Conservation (phyloP, 192 early-diverging fungal species). For the Phlyctochytrium arcticum region DNA sequence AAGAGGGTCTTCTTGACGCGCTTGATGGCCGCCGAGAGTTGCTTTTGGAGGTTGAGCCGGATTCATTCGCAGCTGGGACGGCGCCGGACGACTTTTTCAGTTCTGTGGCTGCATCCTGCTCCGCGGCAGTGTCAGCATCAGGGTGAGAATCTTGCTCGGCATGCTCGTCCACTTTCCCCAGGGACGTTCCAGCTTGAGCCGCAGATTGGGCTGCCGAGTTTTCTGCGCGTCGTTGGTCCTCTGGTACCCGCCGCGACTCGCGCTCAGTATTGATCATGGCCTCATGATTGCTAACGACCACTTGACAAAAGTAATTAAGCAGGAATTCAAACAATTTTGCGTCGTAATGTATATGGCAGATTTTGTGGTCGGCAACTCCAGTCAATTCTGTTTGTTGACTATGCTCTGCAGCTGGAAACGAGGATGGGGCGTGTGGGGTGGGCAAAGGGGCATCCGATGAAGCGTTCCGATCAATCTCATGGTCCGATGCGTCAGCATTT, state of each 20-base stretch:
- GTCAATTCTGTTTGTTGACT: neutral
- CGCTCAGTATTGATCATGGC: neutral
- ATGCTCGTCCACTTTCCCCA: neutral
- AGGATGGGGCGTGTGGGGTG: neutral
- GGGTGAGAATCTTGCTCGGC: neutral
- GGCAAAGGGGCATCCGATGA: neutral
- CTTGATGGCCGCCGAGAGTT: neutral
- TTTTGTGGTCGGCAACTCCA: slow-evolving; percentile 16
- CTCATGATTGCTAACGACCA: slow-evolving; percentile 9
- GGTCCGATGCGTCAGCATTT: neutral
- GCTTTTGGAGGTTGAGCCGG: neutral
- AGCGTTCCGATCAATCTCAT: neutral
- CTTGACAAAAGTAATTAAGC: slow-evolving; percentile 12
- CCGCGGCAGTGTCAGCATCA: neutral
- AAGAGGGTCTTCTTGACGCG: neutral
- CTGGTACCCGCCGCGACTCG: neutral
- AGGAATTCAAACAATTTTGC: slow-evolving; percentile 13
- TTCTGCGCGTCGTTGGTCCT: neutral
- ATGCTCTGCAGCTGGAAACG: neutral
- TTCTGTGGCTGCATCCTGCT: neutral
- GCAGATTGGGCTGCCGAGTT: neutral
- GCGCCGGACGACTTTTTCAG: too few species aligned
- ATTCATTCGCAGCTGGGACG: neutral
- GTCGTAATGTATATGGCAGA: slow-evolving; percentile 15
- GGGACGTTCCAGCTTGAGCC: neutral